Base-by-base conservation (phyloP, 441 rosid genomes). In the Aleurites moluccanus region DNA sequence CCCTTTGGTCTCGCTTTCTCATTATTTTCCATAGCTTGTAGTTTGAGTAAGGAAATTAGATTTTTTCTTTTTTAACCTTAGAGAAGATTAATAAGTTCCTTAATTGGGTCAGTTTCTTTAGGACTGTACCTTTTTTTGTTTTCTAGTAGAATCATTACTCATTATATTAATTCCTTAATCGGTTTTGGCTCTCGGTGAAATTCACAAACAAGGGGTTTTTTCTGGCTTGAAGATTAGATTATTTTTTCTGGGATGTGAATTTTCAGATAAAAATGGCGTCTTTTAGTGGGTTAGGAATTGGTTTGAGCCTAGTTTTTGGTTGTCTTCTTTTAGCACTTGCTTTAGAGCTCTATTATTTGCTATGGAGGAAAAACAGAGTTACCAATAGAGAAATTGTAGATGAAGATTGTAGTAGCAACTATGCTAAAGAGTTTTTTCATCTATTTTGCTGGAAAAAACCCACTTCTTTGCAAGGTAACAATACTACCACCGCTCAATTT, bases 271-370 rank as follows among this genome's bases (percentile, higher is more conserved):
- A 84, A 83, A 92, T 92, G 98, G 59, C 67, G 68, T 75, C 85
- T 82, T 83, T 88, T 20, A 82, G 86, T 76, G 89, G 91, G 13
- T 88, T 92, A 80, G 93, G 90, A 38, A 76, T 92, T 73, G 88
- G 91, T 42, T 85, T 95, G 42, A 85, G 94, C 75, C 57, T 90
- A 52, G 93, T 90, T 40, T 91, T 88, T 77, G 96, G 94, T 73
- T 89, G 85, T 74, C 91, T 95, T 69, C 74, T 90, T 14, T 68
- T 95, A 60, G 98, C 96, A 44, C 83, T 92, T 72, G 81, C 85
- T 63, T 98, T 90, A 57, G 98, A 91, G 82, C 77, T 91, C 27
- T 91, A 81, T 80, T 92, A 91, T 77, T 70, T 92, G 81, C 78
- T 87, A 10, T 90, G 87, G 86, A 86, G 88, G 92, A 85, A 86